Evolutionary conservation across 2,329 filamentous ascomycete species (phyloP).

Genomic region (Penicillium olsonii): DNA sequence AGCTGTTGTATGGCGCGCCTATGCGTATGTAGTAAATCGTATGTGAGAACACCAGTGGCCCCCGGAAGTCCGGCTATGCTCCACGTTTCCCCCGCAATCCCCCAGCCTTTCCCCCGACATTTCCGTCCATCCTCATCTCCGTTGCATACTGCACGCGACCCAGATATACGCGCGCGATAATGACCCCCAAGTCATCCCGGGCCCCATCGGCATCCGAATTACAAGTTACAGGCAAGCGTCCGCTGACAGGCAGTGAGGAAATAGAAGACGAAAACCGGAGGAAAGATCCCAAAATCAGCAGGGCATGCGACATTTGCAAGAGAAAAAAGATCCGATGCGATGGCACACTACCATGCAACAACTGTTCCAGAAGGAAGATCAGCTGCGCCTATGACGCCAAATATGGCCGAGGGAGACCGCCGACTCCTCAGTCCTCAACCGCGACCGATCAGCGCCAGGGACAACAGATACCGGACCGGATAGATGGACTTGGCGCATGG

Average conservation of each 20-base stretch:
- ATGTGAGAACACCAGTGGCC: too few species aligned
- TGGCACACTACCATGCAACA: constrained; percentile 53
- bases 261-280: constrained; percentile 16
- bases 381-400: constrained; percentile 14
- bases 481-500: background rate
- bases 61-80: too few species aligned
- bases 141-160: background rate
- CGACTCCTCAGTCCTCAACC: constrained; percentile 11
- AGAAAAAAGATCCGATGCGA: constrained; percentile 58
- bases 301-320: constrained; percentile 21
- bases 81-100: too few species aligned
- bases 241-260: background rate
- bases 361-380: constrained; percentile 14
- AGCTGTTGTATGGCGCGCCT: too few species aligned
- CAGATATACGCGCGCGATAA: background rate
- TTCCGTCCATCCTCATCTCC: background rate
- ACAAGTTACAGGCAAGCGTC: background rate
- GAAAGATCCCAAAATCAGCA: constrained; percentile 21
- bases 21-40: too few species aligned
- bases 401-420: constrained; percentile 14
- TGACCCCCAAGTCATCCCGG: background rate
- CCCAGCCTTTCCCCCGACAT: background rate
- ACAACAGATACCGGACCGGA: too few species aligned
- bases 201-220: background rate
- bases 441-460: background rate